Base-by-base conservation (phyloP, 345 rosid species). In the Euphorbia lathyris region DNA sequence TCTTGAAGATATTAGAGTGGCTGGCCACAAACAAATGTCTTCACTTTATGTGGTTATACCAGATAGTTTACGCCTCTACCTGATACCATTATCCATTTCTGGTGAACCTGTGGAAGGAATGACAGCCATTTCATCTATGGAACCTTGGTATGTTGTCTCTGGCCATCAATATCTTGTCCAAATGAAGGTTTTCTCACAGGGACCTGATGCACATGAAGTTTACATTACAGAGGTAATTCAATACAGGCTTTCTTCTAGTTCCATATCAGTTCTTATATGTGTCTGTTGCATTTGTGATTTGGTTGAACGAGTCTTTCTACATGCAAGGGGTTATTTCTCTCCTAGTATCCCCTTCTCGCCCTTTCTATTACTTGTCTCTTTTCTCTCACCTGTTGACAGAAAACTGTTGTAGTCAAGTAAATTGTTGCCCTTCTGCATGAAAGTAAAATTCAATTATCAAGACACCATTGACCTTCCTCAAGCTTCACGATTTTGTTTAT, bases 1-100 rank as follows among this genome's bases (percentile, higher is more conserved):
- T 80, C 91, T 91, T 60, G 87, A 91, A 84, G 98, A 94, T 82
- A 91, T 86, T 40, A 86, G 98, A 71, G 94, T 94, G 70, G 86
- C 91, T 81, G 96, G 91, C n/a, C 96, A 94, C 75, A 70, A 72
- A 62, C 98, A 94, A 80, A 73, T 82, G 65, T 94, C 98, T 63
- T 83, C 97, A 25, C 88, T 94, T 63, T 81, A 86, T 71, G 95
- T 91, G 79, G 97, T 88, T 74, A 48, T 83, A 71, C 97, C 98
- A 42, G 93, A 91, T 75, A 74, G 83, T 53, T 63, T 91, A 59
- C 57, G 69, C 72, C 65, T 94, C 77, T 88, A 81, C 82, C 59
- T 86, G 42, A 80, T 74, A 66, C 88, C 90, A 17, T 81, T 90
- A 72, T 88, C 89, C 20, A 64, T 43, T 52, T 78, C 87, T 78